Conservation (phyloP, 2,329 filamentous ascomycete species). For the Penicillium vulpinum region DNA sequence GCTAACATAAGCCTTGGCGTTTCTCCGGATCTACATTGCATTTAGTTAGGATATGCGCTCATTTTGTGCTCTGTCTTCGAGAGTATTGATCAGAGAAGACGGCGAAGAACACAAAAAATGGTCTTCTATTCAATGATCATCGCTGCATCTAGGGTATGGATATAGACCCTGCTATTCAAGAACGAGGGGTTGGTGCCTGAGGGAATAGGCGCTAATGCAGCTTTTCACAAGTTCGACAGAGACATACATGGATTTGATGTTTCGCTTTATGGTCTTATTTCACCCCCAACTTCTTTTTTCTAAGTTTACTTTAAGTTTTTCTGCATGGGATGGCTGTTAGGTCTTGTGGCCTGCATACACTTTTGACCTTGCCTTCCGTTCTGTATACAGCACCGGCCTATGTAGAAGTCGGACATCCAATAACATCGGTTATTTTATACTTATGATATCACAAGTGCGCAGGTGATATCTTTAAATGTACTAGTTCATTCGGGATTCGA, state of each 20-base stretch:
- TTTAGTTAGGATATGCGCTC: not conserved
- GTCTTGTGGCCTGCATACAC: not conserved
- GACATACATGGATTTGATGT: not conserved
- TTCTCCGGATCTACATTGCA: constrained; percentile 4
- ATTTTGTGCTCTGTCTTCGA: not conserved
- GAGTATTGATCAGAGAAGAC: not conserved
- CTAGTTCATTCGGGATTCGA: not conserved
- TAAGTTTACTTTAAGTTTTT: not conserved
- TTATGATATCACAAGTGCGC: not conserved
- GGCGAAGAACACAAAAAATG: not conserved
- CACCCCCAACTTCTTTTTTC: not conserved
- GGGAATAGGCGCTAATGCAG: not conserved
- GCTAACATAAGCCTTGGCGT: constrained; percentile 30
- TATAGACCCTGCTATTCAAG: not conserved
- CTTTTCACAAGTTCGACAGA: not conserved
- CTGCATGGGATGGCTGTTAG: not conserved
- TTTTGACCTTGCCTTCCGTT: not conserved
- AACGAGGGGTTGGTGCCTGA: not conserved
- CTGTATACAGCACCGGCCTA: not conserved
- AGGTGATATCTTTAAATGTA: not conserved
- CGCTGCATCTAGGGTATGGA: not conserved
- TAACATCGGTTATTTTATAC: not conserved
- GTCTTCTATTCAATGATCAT: not conserved
- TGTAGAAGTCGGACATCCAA: not conserved
- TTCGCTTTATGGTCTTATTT: not conserved